Conservation (phyloP, 73 alveolate genomes). For the Paramecium bursaria region DNA sequence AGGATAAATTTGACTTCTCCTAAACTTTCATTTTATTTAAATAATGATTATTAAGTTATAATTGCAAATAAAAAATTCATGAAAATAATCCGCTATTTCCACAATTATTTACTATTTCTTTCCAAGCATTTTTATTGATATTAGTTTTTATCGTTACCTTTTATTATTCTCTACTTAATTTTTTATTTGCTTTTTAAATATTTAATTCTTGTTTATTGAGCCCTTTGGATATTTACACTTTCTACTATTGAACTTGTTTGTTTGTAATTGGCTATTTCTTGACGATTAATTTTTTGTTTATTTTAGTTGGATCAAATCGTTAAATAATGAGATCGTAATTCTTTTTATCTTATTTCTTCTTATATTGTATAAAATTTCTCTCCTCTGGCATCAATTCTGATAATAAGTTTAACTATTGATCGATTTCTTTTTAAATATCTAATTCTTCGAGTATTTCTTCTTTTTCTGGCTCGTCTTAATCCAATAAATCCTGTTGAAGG, state of each 20-base stretch:
- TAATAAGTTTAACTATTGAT: constrained; percentile 5
- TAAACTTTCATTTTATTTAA: too few species aligned
- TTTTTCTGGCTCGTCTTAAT: constrained; percentile 14
- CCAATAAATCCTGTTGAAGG: neutral
- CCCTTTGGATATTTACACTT: constrained; percentile 19
- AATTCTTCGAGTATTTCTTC: constrained; percentile 17
- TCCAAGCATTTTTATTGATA: constrained; percentile 48
- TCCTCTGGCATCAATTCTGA: constrained; percentile 60
- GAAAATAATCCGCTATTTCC: constrained; percentile 30
- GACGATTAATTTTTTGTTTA: constrained; percentile 20
- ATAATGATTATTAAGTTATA: too few species aligned
- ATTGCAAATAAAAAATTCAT: too few species aligned
- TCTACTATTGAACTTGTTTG: neutral
- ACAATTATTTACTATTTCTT: neutral
- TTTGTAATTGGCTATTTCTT: constrained; percentile 26
- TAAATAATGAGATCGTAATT: constrained; percentile 38
- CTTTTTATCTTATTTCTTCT: constrained; percentile 48
- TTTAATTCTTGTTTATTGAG: constrained; percentile 6
- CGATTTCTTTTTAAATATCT: neutral
- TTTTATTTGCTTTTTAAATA: neutral
- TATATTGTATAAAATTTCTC: constrained; percentile 17
- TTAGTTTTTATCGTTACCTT: neutral
- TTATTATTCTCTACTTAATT: neutral
- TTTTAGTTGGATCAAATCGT: constrained; percentile 45
- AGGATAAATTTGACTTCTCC: too few species aligned